Evolutionary conservation across 768 basidiomycete species (phyloP), one percentile per base, ranked within the genome.

Genomic region (Naematelia encephala): DNA sequence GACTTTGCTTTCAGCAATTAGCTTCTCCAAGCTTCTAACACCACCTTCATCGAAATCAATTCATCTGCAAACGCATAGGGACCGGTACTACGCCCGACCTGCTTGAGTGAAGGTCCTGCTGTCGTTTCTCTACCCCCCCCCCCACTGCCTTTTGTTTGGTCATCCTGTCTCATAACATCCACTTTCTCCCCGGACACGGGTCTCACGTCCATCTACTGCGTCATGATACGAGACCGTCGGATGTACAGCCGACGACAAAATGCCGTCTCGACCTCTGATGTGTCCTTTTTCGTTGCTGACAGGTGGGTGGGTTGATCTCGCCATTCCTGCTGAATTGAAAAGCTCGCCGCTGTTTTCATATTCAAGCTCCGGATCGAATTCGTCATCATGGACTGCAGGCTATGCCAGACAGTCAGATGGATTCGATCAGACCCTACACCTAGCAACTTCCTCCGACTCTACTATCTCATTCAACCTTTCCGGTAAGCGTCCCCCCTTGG

Each of bases 401-500:
- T 72, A 69, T 45, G 68, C 70, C 23, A 30, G 49, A 2, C 66
- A 69, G 28, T 48, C 54, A 8, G 67, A 70, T 46, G 71, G 71
- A 2, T 68, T 56, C 30, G 71, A 73, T 48, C 54, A 68, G 29
- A 73, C 69, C 1, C 58, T 70, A 10, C 71, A 73, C 47, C 44
- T 66, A 19, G 63, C 69, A 5, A 27, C 64, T 3, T 25, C 19
- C 3, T 57, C 57, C 5, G 51, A 57, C 14, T 58, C 66, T 1
- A 44, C 25, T 4, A 51, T 73, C 13, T 16, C 63, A 5, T 73
- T 73, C 59, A 70, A 73, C 46, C 48, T 70, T 44, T 53, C 67
- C 19, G 71, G 71, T 73, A 39, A 56, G 71, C 49, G 16, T 53
- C 44, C 13, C 8, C 22, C n/a, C 29, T 5, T 28, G 21, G 3